Evolutionary conservation across 108 stramenopile species (phyloP).

Genomic region (Fistulifera pelliculosa): DNA sequence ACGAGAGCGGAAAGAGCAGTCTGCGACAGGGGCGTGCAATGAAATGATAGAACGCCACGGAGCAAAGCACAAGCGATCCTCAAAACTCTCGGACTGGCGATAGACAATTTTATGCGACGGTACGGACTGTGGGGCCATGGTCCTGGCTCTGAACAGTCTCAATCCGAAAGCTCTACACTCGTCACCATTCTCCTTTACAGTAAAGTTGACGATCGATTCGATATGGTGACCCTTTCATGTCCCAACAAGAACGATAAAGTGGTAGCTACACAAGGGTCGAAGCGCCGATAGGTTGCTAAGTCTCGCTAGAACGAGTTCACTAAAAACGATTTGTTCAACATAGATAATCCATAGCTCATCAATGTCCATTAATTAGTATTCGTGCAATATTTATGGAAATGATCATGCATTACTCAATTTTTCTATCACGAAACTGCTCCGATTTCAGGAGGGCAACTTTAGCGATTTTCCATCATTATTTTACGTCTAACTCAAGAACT

Average conservation of each 20-base stretch:
- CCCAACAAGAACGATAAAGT: not conserved
- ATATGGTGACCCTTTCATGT: slow-evolving; percentile 29
- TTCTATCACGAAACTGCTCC: too few species aligned
- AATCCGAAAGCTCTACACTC: not conserved
- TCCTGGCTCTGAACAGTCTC: not conserved
- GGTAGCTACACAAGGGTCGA: too few species aligned
- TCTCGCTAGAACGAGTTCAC: too few species aligned
- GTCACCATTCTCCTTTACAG: slow-evolving; percentile 34
- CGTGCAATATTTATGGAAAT: too few species aligned
- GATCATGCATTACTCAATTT: too few species aligned
- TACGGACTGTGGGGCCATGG: slow-evolving; percentile 22
- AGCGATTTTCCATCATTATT: not conserved
- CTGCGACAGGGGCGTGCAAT: slow-evolving; percentile 10
- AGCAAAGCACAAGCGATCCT: slow-evolving; percentile 32
- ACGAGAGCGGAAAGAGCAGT: slow-evolving; percentile 12
- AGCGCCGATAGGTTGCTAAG: too few species aligned
- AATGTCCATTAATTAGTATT: too few species aligned
- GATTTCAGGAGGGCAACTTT: not conserved
- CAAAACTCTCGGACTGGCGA: slow-evolving; percentile 36
- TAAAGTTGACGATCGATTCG: slow-evolving; percentile 45
- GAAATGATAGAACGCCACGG: slow-evolving; percentile 17
- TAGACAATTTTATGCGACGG: slow-evolving; percentile 34
- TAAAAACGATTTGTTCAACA: too few species aligned
- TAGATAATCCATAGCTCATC: too few species aligned
- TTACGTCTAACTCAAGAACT: slow-evolving; percentile 81